phyloP scores from a whole-genome alignment of 192 early-diverging fungal species.

The Gryganskiella cystojenkinii region DNA sequence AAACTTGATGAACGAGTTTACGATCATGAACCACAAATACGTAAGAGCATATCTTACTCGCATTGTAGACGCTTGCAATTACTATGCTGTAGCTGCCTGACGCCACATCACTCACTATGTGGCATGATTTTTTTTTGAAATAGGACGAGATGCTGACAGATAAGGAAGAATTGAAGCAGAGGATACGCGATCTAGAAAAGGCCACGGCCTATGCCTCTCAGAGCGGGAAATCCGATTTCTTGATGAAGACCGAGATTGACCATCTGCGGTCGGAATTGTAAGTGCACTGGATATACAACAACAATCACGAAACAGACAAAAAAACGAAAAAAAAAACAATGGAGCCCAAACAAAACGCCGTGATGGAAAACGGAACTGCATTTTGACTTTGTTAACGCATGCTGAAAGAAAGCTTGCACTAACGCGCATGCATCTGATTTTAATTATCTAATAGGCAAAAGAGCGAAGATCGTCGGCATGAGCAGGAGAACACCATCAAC shows the following conservation, averaged over 20 bases:
- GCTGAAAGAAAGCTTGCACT: no score
- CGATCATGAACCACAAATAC: slow-evolving; percentile 49
- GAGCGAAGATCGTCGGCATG: slow-evolving; percentile 80
- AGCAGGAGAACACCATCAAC: slow-evolving; percentile 70
- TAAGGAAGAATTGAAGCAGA: slow-evolving; percentile 75
- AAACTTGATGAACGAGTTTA: slow-evolving; percentile 24
- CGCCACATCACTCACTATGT: not conserved
- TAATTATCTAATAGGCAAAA: slow-evolving; percentile 64
- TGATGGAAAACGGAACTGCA: no score
- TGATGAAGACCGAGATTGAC: slow-evolving; percentile 88
- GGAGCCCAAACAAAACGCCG: no score
- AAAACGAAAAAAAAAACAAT: no score
- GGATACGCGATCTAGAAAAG: slow-evolving; percentile 84
- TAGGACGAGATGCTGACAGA: slow-evolving; percentile 81
- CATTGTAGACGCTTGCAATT: not conserved
- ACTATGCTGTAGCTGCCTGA: no score
- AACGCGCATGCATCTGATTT: not conserved
- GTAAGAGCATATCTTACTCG: slow-evolving; percentile 5
- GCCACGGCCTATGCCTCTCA: slow-evolving; percentile 76
- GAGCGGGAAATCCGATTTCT: slow-evolving; percentile 84
- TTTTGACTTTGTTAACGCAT: not conserved
- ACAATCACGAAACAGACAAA: no score
- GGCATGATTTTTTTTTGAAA: not conserved
- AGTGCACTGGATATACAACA: no score
- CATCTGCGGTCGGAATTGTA: slow-evolving; percentile 86